Evolutionary conservation across 2,329 filamentous ascomycete genomes (phyloP).

Genomic region (Penicillium sp.): DNA sequence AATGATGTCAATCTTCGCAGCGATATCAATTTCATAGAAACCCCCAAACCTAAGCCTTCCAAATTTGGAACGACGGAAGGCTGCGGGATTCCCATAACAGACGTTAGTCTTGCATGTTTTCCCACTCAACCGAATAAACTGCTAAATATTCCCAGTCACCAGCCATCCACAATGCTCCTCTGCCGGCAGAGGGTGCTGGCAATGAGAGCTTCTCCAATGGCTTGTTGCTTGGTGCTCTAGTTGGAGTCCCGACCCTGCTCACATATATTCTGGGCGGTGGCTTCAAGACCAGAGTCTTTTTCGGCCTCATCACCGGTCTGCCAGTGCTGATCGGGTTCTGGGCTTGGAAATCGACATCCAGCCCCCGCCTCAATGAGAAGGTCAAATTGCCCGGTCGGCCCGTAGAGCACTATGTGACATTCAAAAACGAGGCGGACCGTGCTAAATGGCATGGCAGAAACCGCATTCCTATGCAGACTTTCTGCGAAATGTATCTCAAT

Average conservation of each 20-base stretch:
- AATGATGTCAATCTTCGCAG: constrained; percentile 5
- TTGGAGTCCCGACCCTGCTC: constrained; percentile 23
- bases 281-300: constrained; percentile 15
- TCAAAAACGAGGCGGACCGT: constrained; percentile 27
- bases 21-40: constrained; percentile 28
- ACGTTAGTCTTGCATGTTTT: constrained; percentile 14
- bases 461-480: constrained; percentile 31
- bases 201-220: constrained; percentile 30
- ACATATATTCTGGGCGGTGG: constrained; percentile 19
- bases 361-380: constrained; percentile 24
- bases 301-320: constrained; percentile 17
- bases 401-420: constrained; percentile 30
- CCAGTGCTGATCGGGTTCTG: constrained; percentile 25
- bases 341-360: constrained; percentile 18
- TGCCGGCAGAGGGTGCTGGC: constrained; percentile 27
- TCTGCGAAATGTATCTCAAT: constrained; percentile 33
- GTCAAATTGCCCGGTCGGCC: constrained; percentile 26
- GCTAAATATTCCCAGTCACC: constrained; percentile 18
- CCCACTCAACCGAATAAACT: background rate
- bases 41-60: constrained; percentile 23
- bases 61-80: constrained; percentile 22
- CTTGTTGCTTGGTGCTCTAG: constrained; percentile 18
- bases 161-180: constrained; percentile 27
- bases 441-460: constrained; percentile 26
- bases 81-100: constrained; percentile 27